Evolutionary conservation across 2,329 filamentous ascomycete genomes (phyloP).

Genomic region (Ustulina deusta): DNA sequence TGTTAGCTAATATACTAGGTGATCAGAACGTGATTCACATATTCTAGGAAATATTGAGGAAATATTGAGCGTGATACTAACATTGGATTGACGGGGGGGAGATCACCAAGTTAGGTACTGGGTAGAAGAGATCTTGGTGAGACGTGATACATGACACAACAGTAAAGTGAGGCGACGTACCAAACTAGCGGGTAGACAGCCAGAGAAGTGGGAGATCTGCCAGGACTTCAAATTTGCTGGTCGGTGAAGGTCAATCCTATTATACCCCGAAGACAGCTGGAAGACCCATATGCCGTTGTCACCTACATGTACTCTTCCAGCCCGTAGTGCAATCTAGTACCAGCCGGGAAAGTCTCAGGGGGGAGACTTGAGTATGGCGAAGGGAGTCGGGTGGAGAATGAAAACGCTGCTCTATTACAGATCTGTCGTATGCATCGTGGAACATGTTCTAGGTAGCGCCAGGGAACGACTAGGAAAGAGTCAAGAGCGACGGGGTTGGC

Average conservation of each 20-base stretch:
- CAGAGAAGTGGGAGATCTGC: slow-evolving; percentile 29
- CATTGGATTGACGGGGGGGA: slow-evolving; percentile 13
- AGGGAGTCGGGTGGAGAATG: slow-evolving; percentile 28
- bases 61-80: too few species aligned
- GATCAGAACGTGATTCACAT: slow-evolving; percentile 5
- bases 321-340: slow-evolving; percentile 32
- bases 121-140: slow-evolving; percentile 1
- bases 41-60: neutral
- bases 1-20: neutral
- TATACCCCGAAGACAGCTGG: slow-evolving; percentile 24
- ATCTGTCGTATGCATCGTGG: slow-evolving; percentile 30
- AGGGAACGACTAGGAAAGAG: slow-evolving; percentile 7
- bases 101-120: slow-evolving; percentile 8
- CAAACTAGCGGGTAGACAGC: slow-evolving; percentile 14
- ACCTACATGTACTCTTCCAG: slow-evolving; percentile 29
- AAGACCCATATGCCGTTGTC: slow-evolving; percentile 27
- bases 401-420: slow-evolving; percentile 22
- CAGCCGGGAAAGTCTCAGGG: slow-evolving; percentile 26
- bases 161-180: slow-evolving; percentile 17
- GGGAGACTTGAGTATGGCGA: slow-evolving; percentile 25
- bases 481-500: slow-evolving; percentile 12
- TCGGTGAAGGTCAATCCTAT: slow-evolving; percentile 34
- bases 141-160: slow-evolving; percentile 14
- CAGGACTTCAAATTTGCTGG: slow-evolving; percentile 23
- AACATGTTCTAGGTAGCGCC: slow-evolving; percentile 29